Percentiles rank a stretch among this genome's conserved stretches.
phyloP scores from a whole-genome alignment of 148 eudicot species.

The Persicaria tinctoria region DNA sequence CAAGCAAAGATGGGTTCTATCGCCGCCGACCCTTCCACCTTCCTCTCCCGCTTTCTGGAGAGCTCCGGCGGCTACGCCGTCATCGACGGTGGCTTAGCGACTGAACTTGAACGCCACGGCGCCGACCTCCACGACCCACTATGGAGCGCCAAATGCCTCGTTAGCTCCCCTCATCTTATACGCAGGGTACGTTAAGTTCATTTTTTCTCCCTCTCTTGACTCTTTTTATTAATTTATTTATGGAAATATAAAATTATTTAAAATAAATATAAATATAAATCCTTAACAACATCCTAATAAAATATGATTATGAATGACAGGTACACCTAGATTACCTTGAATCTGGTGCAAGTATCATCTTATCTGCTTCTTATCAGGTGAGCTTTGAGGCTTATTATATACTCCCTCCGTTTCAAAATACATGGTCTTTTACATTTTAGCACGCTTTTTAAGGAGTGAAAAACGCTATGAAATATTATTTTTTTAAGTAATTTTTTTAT shows the following conservation, averaged over 20 bases:
- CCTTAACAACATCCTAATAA: background rate
- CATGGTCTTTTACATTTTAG: no score
- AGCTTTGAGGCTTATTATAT: background rate
- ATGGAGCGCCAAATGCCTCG: slow-evolving; percentile 17
- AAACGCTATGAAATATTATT: no score
- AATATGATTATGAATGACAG: slow-evolving; percentile 17
- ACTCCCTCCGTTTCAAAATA: no score
- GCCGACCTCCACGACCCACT: slow-evolving; percentile 19
- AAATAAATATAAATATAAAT: background rate
- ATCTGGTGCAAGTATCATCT: slow-evolving; percentile 53
- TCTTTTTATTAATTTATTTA: background rate
- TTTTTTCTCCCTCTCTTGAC: background rate
- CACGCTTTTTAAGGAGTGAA: no score
- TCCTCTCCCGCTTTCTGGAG: slow-evolving; percentile 6
- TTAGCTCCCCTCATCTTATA: slow-evolving; percentile 14
- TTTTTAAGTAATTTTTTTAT: no score
- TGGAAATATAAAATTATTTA: background rate
- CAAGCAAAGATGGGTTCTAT: background rate
- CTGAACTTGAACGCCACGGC: slow-evolving; percentile 16
- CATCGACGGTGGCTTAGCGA: slow-evolving; percentile 20
- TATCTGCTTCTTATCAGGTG: slow-evolving; percentile 57
- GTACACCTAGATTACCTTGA: slow-evolving; percentile 71
- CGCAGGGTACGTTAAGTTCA: background rate
- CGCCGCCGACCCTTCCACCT: slow-evolving; percentile 4
- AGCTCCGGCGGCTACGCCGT: slow-evolving; percentile 10